Evolutionary conservation across 2,329 filamentous ascomycete genomes (phyloP), one percentile per base, ranked within the genome.

Genomic region (Amesomyces nigricolor): DNA sequence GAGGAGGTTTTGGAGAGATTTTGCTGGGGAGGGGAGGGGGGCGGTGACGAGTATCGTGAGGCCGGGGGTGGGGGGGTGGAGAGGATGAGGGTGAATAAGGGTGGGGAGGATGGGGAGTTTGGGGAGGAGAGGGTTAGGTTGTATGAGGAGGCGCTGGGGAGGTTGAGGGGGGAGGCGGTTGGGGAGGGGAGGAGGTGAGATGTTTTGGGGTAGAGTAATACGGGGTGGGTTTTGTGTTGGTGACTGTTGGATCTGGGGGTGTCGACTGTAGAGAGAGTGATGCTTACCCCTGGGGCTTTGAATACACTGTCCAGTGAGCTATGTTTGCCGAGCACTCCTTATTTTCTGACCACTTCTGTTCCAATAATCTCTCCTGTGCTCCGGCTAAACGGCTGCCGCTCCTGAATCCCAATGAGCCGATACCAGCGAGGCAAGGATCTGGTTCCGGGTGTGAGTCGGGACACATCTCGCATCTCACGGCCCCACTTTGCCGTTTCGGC

Each of bases 1-100:
- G 19, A 82, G 87, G 44, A 96, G 94, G 91, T 99, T 97, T 72
- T 91, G 89, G 81, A 87, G 87, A 57, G 87, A 88, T 63, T 86
- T 97, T 59, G 87, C 83, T 1, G 80, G 78, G 54, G 74, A 75
- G 5, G 67, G 71, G 22, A 78, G 76, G 55, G 75, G 85, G 47
- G 67, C 66, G 3, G 61, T 46, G 51, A 64, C 48, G 19, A 63
- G 40, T 19, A 64, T 64, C 7, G 68, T 81, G 13, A 70, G 72
- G 53, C 72, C 76, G 47, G 67, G 53, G 72, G 77, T 45, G 66
- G 67, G 26, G 74, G 71, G 63, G 76, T 83, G 19, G 75, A 76
- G 59, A 72, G 79, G 56, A 69, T 77, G 4, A 70, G 73, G 40
- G 67, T 82, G 32, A 35, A 3, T 35, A 7, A 4, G 22, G 67